phyloP scores from a whole-genome alignment of 768 basidiomycete genomes.

The Neoboletus subvelutipes region DNA sequence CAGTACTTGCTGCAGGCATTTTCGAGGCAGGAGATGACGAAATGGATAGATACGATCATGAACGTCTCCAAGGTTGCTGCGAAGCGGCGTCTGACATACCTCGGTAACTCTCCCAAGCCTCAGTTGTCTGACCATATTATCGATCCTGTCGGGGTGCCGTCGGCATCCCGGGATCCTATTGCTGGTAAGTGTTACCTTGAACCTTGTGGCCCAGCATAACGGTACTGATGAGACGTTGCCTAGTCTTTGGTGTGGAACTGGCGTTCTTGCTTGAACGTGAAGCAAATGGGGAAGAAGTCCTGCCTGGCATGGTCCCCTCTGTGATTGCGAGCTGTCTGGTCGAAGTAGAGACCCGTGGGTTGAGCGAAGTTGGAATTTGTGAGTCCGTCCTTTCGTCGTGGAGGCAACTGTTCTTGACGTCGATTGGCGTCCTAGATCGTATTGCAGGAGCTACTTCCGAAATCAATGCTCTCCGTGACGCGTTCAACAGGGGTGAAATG shows the following conservation, averaged over 20 bases:
- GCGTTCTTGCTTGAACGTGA: constrained; percentile 70
- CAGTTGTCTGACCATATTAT: constrained; percentile 74
- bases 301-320: constrained; percentile 59
- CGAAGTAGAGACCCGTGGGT: constrained; percentile 73
- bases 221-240: constrained; percentile 5
- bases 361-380: constrained; percentile 86
- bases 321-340: constrained; percentile 63
- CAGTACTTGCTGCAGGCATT: constrained; percentile 77
- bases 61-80: constrained; percentile 71
- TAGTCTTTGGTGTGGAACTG: constrained; percentile 78
- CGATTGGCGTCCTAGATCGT: constrained; percentile 55
- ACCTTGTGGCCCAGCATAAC: neutral
- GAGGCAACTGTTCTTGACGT: neutral
- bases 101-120: constrained; percentile 73
- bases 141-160: constrained; percentile 45
- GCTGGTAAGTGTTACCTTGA: constrained; percentile 52
- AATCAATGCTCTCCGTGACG: constrained; percentile 67
- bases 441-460: constrained; percentile 75
- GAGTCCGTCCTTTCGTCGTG: constrained; percentile 29
- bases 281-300: constrained; percentile 45
- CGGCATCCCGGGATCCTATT: constrained; percentile 65
- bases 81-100: constrained; percentile 76
- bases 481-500: constrained; percentile 71
- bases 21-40: constrained; percentile 66
- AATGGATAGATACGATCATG: constrained; percentile 76